Conservation (phyloP, 345 rosid species). For the Draba incana region DNA sequence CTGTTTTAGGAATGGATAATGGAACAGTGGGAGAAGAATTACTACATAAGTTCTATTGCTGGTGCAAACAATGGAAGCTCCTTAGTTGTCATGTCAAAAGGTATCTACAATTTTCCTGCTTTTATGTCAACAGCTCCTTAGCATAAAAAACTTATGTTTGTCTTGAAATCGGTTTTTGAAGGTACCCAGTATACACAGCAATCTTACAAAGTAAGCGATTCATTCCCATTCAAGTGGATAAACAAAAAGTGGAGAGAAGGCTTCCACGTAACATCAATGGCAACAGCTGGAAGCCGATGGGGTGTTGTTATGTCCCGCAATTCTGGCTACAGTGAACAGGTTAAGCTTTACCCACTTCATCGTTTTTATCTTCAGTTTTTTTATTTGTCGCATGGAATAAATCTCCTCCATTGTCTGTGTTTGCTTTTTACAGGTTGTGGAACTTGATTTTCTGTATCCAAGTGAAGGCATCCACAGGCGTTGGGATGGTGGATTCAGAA, state of each 20-base stretch:
- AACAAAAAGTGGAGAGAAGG: constrained; percentile 99
- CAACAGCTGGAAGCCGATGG: constrained; percentile 96
- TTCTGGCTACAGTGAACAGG: constrained; percentile 95
- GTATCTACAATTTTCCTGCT: constrained; percentile 43
- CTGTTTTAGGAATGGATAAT: constrained; percentile 90
- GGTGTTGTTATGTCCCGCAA: constrained; percentile 99
- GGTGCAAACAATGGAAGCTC: constrained; percentile 92
- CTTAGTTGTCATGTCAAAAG: constrained; percentile 98
- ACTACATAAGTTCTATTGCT: constrained; percentile 90
- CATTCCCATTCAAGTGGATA: constrained; percentile 97
- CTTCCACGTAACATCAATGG: constrained; percentile 96
- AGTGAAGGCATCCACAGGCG: constrained; percentile 97
- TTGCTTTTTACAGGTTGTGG: constrained; percentile 67
- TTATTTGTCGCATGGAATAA: neutral
- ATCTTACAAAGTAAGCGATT: constrained; percentile 94
- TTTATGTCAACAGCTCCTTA: neutral
- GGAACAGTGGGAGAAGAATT: constrained; percentile 99
- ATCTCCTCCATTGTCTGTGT: neutral
- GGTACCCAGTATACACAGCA: constrained; percentile 92
- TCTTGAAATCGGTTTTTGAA: constrained; percentile 40
- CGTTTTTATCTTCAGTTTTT: constrained; percentile 2
- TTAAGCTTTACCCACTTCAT: constrained; percentile 26
- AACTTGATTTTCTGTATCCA: constrained; percentile 97
- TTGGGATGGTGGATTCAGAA: constrained; percentile 93
- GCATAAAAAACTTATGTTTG: neutral